These are phyloP conservation scores for Rhodomyrtus tomentosa DNA, from an alignment of 345 rosid species.

Conservation along the genomic window DNA sequence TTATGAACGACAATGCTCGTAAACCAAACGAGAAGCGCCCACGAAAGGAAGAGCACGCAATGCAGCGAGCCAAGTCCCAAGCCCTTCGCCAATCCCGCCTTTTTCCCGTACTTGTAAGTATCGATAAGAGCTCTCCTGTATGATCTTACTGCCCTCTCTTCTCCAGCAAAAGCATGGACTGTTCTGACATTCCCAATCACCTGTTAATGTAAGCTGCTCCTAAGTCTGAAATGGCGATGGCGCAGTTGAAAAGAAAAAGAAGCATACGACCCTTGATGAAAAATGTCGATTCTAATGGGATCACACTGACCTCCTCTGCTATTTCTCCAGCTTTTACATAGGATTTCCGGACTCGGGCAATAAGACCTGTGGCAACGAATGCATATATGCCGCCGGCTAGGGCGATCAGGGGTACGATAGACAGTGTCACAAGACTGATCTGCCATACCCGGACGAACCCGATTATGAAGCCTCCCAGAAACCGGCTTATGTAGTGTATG, in stretches of 20 bases:
- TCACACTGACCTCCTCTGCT: constrained; percentile 77
- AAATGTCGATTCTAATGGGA: background rate
- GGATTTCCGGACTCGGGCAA: constrained; percentile 68
- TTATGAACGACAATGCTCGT: constrained; percentile 83
- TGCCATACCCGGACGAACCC: constrained; percentile 94
- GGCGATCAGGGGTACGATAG: constrained; percentile 90
- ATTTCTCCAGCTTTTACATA: constrained; percentile 93
- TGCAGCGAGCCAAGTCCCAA: constrained; percentile 85
- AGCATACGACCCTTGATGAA: background rate
- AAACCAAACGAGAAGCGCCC: constrained; percentile 96
- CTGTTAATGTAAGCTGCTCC: constrained; percentile 14
- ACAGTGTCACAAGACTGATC: constrained; percentile 84
- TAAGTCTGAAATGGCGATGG: background rate
- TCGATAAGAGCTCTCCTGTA: constrained; percentile 61
- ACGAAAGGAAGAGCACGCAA: constrained; percentile 73
- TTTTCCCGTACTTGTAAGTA: constrained; percentile 66
- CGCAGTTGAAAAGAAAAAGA: background rate
- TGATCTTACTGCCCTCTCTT: constrained; percentile 69
- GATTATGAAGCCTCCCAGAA: constrained; percentile 68
- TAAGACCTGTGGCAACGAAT: constrained; percentile 65
- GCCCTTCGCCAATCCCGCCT: constrained; percentile 87
- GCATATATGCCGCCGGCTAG: constrained; percentile 91
- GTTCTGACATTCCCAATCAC: constrained; percentile 95
- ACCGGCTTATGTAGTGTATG: constrained; percentile 88
- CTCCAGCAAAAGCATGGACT: constrained; percentile 93